Conservation (phyloP, 2,329 filamentous ascomycete species). For the Colletotrichum salicis region DNA sequence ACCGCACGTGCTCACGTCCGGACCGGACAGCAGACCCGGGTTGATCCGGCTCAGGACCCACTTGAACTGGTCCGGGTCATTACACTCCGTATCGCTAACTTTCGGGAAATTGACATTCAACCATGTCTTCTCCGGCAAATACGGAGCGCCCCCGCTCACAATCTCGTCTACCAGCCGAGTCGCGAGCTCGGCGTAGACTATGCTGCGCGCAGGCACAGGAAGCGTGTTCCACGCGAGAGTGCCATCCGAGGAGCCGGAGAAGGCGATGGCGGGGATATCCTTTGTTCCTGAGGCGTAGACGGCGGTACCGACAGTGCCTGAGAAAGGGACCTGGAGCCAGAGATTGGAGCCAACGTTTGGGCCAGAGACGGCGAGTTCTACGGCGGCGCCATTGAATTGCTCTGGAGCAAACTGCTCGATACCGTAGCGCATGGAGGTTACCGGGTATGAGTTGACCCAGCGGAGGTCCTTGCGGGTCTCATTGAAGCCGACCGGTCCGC, state of each 20-base stretch:
- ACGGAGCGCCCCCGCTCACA: conserved; percentile 67
- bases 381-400: conserved; percentile 61
- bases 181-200: conserved; percentile 73
- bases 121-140: conserved; percentile 62
- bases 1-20: conserved; percentile 69
- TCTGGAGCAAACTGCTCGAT: conserved; percentile 65
- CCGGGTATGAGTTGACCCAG: conserved; percentile 78
- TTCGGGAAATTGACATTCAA: conserved; percentile 76
- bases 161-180: conserved; percentile 66
- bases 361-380: conserved; percentile 74
- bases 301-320: conserved; percentile 75
- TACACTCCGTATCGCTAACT: conserved; percentile 51
- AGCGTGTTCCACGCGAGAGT: conserved; percentile 64
- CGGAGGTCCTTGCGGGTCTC: conserved; percentile 67
- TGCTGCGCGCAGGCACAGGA: conserved; percentile 63
- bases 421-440: conserved; percentile 71
- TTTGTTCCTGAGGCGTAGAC: conserved; percentile 64
- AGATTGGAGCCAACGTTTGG: conserved; percentile 71
- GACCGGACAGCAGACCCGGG: conserved; percentile 59
- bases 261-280: conserved; percentile 74
- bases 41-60: conserved; percentile 74
- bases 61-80: conserved; percentile 63
- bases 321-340: conserved; percentile 65
- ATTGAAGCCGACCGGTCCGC: conserved; percentile 67
- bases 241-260: conserved; percentile 65